These are phyloP conservation scores for Phytophthora constricta DNA, from an alignment of 352 stramenopile genomes.

Conservation along the genomic window DNA sequence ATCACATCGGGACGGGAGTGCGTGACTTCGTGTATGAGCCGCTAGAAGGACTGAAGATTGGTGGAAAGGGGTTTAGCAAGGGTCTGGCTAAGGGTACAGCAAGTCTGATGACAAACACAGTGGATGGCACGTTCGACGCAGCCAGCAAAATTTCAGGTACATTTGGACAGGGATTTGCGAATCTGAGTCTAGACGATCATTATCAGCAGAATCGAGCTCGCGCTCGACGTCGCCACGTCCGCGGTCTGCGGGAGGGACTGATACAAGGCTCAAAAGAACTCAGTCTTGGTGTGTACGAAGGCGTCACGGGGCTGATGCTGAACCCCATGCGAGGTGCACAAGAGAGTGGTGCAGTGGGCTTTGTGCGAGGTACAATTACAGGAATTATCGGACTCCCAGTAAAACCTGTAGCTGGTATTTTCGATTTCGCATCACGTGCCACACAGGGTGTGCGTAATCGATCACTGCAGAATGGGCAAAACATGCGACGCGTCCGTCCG, in stretches of 20 bases:
- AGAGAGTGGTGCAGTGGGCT: constrained; percentile 80
- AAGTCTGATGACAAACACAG: constrained; percentile 87
- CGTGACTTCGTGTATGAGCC: constrained; percentile 97
- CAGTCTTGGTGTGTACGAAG: constrained; percentile 85
- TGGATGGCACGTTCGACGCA: constrained; percentile 89
- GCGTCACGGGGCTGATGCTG: constrained; percentile 80
- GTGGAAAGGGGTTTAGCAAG: constrained; percentile 87
- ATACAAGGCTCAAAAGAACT: constrained; percentile 87
- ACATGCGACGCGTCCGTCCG: constrained; percentile 76
- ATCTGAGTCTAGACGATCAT: constrained; percentile 86
- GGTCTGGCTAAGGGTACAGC: constrained; percentile 87
- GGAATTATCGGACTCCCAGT: constrained; percentile 88
- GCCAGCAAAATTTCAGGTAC: constrained; percentile 90
- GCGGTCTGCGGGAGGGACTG: constrained; percentile 79
- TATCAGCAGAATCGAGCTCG: constrained; percentile 88
- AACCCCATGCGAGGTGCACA: constrained; percentile 85
- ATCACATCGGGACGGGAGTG: constrained; percentile 96
- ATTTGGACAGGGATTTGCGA: constrained; percentile 88
- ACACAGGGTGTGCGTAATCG: constrained; percentile 87
- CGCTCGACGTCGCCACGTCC: constrained; percentile 78
- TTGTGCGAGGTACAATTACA: constrained; percentile 87
- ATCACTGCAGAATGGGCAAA: constrained; percentile 81
- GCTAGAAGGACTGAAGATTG: constrained; percentile 91
- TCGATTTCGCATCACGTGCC: constrained; percentile 89
- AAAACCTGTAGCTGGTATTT: constrained; percentile 89